Percentiles rank a stretch among this genome's conserved stretches.
phyloP scores from a whole-genome alignment of 2,329 filamentous ascomycete species.

The Pseudogymnoascus sp. region DNA sequence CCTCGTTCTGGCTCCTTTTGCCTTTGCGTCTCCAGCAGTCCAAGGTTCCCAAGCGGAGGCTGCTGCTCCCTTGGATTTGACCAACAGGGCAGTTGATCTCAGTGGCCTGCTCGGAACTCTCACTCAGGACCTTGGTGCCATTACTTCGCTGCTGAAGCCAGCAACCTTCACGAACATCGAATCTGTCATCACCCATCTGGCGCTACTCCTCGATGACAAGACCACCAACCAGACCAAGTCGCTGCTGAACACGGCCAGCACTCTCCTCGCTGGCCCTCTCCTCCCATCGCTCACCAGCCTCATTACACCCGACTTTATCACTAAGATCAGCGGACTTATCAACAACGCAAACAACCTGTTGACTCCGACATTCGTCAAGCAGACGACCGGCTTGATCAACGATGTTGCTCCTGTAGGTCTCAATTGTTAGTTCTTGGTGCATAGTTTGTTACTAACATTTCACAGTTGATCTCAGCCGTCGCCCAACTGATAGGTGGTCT shows the following conservation, averaged over 20 bases:
- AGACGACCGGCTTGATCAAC: neutral
- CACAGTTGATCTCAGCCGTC: neutral
- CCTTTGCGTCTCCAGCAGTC: neutral
- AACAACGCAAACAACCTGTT: conserved; percentile 7
- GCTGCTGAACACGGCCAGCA: neutral
- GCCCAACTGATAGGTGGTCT: neutral
- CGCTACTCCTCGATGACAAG: conserved; percentile 12
- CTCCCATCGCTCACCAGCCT: neutral
- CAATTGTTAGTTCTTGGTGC: neutral
- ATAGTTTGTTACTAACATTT: neutral
- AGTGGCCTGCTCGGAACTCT: neutral
- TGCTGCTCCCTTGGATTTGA: neutral
- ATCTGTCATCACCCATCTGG: neutral
- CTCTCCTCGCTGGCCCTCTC: neutral
- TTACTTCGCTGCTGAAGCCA: conserved; percentile 8
- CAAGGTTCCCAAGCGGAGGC: neutral
- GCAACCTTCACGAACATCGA: conserved; percentile 11
- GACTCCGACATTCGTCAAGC: neutral
- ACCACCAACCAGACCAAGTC: conserved; percentile 11
- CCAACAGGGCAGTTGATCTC: neutral
- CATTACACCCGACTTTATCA: neutral
- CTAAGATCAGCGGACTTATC: neutral
- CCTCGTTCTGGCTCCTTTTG: neutral
- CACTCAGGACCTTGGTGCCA: neutral
- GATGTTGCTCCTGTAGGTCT: neutral